Conservation (phyloP, 1,284 basidiomycete genomes). For the Volvariella volvacea region DNA sequence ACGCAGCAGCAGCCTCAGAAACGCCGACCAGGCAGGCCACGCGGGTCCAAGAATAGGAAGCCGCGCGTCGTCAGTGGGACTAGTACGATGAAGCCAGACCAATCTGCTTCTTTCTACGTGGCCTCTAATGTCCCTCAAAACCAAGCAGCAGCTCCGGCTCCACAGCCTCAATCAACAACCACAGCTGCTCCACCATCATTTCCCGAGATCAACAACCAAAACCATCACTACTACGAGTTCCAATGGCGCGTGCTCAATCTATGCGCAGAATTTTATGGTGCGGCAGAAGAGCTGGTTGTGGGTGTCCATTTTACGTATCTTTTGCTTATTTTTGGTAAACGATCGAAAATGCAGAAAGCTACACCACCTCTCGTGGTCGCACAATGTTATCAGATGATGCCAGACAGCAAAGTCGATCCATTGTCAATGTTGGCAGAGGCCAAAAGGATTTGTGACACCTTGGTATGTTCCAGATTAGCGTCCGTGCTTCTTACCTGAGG, state of each 20-base stretch:
- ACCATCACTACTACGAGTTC: conserved; percentile 76
- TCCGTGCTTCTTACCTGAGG: conserved; percentile 4
- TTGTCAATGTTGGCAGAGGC: conserved; percentile 66
- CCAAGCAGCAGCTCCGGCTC: not conserved
- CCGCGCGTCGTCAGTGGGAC: conserved; percentile 18
- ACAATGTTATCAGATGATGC: conserved; percentile 72
- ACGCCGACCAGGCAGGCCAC: conserved; percentile 64
- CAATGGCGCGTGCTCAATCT: conserved; percentile 77
- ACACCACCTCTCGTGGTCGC: conserved; percentile 67
- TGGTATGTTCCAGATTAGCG: conserved; percentile 36
- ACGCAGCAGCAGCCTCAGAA: conserved; percentile 35
- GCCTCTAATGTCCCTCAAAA: no score
- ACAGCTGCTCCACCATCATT: conserved; percentile 31
- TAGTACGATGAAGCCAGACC: conserved; percentile 22
- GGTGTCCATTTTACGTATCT: conserved; percentile 24
- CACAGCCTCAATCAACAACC: conserved; percentile 19
- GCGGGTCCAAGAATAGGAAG: conserved; percentile 70
- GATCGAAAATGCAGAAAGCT: conserved; percentile 46
- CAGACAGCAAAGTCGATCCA: conserved; percentile 63
- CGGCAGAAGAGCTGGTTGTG: conserved; percentile 76
- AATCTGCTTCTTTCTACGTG: conserved; percentile 19
- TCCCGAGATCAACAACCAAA: conserved; percentile 53
- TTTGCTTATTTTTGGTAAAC: conserved; percentile 8
- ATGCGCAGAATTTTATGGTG: conserved; percentile 77
- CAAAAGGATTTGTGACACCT: conserved; percentile 67